Evolutionary conservation across 2,329 filamentous ascomycete species (phyloP).

Genomic region (Hymenoscyphus occultus): DNA sequence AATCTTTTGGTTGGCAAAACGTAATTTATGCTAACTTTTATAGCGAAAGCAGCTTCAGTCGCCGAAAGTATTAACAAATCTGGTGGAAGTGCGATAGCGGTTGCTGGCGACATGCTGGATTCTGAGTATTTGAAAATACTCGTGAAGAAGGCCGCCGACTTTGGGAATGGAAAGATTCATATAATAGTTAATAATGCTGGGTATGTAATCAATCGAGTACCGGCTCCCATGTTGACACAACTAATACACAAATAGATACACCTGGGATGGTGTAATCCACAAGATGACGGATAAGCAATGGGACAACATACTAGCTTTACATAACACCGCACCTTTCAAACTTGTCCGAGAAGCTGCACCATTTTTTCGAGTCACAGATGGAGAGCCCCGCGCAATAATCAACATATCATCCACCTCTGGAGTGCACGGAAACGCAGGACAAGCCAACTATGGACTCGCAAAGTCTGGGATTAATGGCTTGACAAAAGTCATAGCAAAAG

Average conservation of each 20-base stretch:
- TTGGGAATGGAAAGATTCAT: constrained; percentile 84
- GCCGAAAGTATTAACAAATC: constrained; percentile 65
- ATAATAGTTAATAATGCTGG: constrained; percentile 91
- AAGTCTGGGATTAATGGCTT: constrained; percentile 82
- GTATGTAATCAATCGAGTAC: constrained; percentile 10
- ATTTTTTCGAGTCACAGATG: constrained; percentile 84
- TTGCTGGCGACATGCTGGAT: constrained; percentile 74
- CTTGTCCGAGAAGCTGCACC: constrained; percentile 76
- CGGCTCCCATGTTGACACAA: background rate
- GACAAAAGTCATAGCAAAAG: constrained; percentile 86
- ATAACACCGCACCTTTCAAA: constrained; percentile 83
- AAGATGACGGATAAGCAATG: constrained; percentile 91
- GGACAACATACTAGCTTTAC: constrained; percentile 81
- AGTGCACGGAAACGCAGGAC: constrained; percentile 84
- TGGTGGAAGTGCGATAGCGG: constrained; percentile 66
- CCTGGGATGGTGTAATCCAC: constrained; percentile 90
- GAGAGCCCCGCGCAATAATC: constrained; percentile 73
- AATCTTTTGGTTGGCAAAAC: constrained; percentile 13
- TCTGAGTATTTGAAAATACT: constrained; percentile 66
- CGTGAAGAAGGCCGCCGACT: constrained; percentile 72
- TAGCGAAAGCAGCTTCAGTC: constrained; percentile 67
- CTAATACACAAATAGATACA: constrained; percentile 49
- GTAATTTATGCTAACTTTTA: constrained; percentile 17
- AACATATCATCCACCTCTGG: constrained; percentile 83
- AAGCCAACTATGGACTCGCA: constrained; percentile 82